phyloP scores from a whole-genome alignment of 1,139 yeast genomes.

The Scheffersomyces parashehatae region DNA sequence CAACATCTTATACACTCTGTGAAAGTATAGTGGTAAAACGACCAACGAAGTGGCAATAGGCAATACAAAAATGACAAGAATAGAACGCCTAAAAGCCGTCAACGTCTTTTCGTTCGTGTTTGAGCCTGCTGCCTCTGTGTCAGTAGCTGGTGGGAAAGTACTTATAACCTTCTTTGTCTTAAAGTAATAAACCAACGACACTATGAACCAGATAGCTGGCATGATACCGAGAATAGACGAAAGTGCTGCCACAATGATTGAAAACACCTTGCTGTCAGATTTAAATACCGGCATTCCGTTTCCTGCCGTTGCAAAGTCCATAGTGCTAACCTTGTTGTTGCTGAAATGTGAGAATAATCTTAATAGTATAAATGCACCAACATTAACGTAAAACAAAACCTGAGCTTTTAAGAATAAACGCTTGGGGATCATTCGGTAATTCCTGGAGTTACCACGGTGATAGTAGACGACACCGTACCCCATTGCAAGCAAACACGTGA shows the following conservation, averaged over 20 bases:
- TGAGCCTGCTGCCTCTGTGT: conserved; percentile 16
- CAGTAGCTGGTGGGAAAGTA: conserved; percentile 31
- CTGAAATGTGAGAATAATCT: neutral
- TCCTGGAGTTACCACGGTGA: conserved; percentile 24
- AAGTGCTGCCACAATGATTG: neutral
- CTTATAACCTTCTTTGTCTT: conserved; percentile 30
- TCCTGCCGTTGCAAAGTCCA: neutral
- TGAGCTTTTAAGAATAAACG: conserved; percentile 18
- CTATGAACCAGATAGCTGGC: neutral
- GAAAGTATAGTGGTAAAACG: conserved; percentile 1
- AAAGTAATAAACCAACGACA: conserved; percentile 20
- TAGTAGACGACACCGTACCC: conserved; percentile 42
- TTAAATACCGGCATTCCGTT: neutral
- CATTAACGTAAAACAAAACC: conserved; percentile 13
- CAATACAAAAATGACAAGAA: conserved; percentile 28
- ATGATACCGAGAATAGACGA: neutral
- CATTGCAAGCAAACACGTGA: conserved; percentile 35
- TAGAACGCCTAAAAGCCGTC: conserved; percentile 30
- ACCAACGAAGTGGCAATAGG: conserved; percentile 23
- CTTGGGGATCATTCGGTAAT: conserved; percentile 29
- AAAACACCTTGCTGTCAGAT: neutral
- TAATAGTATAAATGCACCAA: conserved; percentile 3
- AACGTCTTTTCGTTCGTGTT: conserved; percentile 22
- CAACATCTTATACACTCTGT: conserved; percentile 3
- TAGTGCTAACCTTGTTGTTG: neutral